A percentile compares a stretch with the other conserved stretches of the same genome.
phyloP scores from a whole-genome alignment of 2,329 filamentous ascomycete genomes.

The Huntiella decipiens region DNA sequence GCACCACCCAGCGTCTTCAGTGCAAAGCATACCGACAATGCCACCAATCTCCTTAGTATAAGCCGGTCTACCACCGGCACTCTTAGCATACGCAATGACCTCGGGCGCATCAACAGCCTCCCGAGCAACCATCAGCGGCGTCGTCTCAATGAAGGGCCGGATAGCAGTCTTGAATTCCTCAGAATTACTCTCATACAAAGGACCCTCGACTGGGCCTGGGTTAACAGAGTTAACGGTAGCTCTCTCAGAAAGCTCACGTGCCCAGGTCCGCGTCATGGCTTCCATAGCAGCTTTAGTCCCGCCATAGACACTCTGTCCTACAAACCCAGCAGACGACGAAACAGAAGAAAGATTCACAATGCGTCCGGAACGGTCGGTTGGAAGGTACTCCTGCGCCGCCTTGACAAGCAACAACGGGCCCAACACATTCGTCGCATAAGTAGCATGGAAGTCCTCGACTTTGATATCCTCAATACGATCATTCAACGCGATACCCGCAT shows the following conservation, averaged over 20 bases:
- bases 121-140: slow-evolving; percentile 45
- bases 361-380: slow-evolving; percentile 40
- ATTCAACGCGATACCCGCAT: slow-evolving; percentile 56
- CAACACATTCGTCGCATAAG: slow-evolving; percentile 66
- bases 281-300: slow-evolving; percentile 39
- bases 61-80: slow-evolving; percentile 13
- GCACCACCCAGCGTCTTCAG: slow-evolving; percentile 53
- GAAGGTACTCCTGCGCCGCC: slow-evolving; percentile 51
- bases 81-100: slow-evolving; percentile 12
- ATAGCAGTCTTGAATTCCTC: slow-evolving; percentile 25
- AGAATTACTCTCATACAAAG: slow-evolving; percentile 29
- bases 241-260: slow-evolving; percentile 32
- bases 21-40: slow-evolving; percentile 20
- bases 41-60: slow-evolving; percentile 13
- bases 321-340: slow-evolving; percentile 32
- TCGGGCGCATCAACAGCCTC: slow-evolving; percentile 11
- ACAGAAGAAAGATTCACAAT: slow-evolving; percentile 38
- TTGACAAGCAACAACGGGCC: slow-evolving; percentile 64
- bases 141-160: slow-evolving; percentile 25
- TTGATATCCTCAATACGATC: slow-evolving; percentile 43
- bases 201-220: slow-evolving; percentile 34
- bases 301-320: slow-evolving; percentile 36
- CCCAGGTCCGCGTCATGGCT: slow-evolving; percentile 40
- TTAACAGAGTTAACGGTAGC: slow-evolving; percentile 39
- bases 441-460: slow-evolving; percentile 45